Percentiles rank a stretch among this genome's conserved stretches.
Evolutionary conservation across 176 grass and related monocot genomes (phyloP).

Genomic region (Lolium multiflorum): DNA sequence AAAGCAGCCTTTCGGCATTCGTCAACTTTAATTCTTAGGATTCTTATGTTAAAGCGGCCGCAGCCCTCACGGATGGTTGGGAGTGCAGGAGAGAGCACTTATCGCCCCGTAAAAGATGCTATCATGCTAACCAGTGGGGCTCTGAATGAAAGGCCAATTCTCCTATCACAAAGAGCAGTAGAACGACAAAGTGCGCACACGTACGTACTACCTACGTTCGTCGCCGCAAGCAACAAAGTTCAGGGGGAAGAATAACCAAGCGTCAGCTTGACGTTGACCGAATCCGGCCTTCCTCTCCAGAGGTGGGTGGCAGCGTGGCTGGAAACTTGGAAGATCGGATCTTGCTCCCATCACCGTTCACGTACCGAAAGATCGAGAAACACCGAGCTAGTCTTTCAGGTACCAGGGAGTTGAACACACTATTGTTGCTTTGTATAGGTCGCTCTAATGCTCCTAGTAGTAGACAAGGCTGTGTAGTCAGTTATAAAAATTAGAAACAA

Average conservation of each 20-base stretch:
- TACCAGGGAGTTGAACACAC: neutral
- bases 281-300: conserved; percentile 11
- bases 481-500: no score
- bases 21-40: conserved; percentile 7
- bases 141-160: conserved; percentile 41
- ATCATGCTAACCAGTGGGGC: conserved; percentile 18
- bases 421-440: no score
- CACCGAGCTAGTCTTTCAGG: neutral
- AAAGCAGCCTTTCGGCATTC: conserved; percentile 32
- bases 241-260: neutral
- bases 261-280: conserved; percentile 39
- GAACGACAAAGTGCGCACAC: no score
- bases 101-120: conserved; percentile 38
- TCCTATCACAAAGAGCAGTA: conserved; percentile 36
- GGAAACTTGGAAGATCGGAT: neutral
- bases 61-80: conserved; percentile 29
- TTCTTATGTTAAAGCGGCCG: conserved; percentile 24
- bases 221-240: neutral
- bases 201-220: neutral
- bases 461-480: no score
- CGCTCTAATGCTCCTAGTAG: no score
- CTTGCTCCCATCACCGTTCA: neutral
- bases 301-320: neutral
- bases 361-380: neutral
- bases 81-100: conserved; percentile 50